phyloP scores from a whole-genome alignment of 768 basidiomycete species.

The Crepidotus variabilis region DNA sequence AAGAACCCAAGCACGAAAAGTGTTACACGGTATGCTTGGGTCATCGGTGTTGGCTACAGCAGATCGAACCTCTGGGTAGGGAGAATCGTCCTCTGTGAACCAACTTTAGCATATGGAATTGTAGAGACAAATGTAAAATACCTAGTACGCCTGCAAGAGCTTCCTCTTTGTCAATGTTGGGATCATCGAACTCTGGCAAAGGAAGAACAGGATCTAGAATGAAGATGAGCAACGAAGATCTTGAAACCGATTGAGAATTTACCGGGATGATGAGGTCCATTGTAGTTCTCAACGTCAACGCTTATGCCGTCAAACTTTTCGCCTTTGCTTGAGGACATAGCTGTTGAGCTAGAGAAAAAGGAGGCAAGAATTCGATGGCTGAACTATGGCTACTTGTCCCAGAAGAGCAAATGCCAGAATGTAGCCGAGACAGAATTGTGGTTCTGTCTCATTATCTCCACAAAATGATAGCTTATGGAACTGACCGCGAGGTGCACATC shows the following conservation, averaged over 20 bases:
- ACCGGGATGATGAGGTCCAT: conserved; percentile 14
- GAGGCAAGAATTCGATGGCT: conserved; percentile 11
- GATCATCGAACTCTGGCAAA: conserved; percentile 46
- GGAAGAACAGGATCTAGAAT: conserved; percentile 23
- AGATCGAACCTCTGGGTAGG: conserved; percentile 68
- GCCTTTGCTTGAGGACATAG: conserved; percentile 28
- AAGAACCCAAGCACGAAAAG: conserved; percentile 67
- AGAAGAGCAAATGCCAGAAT: no score
- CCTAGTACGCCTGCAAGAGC: conserved; percentile 40
- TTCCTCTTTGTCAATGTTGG: conserved; percentile 47
- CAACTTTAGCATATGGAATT: conserved; percentile 6
- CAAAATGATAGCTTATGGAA: no score
- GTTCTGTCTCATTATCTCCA: no score
- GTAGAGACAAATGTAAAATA: conserved; percentile 26
- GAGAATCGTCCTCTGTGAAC: conserved; percentile 57
- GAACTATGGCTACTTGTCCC: conserved; percentile 23
- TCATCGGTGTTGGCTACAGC: conserved; percentile 73
- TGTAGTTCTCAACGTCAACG: conserved; percentile 28
- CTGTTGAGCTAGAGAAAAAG: conserved; percentile 18
- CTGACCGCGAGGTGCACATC: no score
- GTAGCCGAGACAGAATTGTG: no score
- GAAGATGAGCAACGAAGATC: conserved; percentile 1
- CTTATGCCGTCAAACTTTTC: conserved; percentile 18
- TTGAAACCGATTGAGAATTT: background rate
- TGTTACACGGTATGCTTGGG: conserved; percentile 54